phyloP scores from a whole-genome alignment of 2,329 filamentous ascomycete species.

The Alternaria sp. region DNA sequence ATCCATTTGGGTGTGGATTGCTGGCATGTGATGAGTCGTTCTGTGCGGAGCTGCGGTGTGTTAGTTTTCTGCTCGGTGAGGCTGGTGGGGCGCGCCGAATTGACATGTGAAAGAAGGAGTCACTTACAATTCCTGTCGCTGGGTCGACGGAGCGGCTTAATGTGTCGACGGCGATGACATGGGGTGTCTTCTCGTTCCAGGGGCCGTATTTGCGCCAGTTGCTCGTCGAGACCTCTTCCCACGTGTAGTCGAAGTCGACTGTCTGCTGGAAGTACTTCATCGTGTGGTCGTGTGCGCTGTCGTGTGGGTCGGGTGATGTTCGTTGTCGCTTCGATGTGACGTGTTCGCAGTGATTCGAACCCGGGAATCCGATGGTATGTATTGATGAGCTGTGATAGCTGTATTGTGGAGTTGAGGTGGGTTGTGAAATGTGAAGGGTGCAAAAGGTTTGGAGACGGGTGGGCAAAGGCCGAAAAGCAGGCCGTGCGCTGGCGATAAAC shows the following conservation, averaged over 20 bases:
- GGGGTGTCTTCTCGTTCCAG: slow-evolving; percentile 98
- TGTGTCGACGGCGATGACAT: slow-evolving; percentile 95
- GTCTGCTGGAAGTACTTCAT: slow-evolving; percentile 97
- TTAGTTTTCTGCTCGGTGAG: slow-evolving; percentile 15
- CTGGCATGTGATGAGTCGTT: slow-evolving; percentile 70
- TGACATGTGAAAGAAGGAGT: slow-evolving; percentile 20
- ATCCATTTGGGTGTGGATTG: slow-evolving; percentile 81
- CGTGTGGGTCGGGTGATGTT: background rate
- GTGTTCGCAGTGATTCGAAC: background rate
- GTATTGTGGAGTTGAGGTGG: slow-evolving; percentile 11
- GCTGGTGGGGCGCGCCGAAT: slow-evolving; percentile 2
- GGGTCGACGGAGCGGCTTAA: slow-evolving; percentile 73
- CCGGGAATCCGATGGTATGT: background rate
- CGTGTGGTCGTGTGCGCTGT: slow-evolving; percentile 24
- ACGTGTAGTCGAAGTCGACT: slow-evolving; percentile 95
- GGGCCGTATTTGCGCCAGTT: slow-evolving; percentile 99
- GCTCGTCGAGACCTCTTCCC: slow-evolving; percentile 95
- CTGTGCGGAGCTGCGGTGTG: slow-evolving; percentile 67
- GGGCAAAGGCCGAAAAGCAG: slow-evolving; percentile 25
- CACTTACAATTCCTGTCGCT: slow-evolving; percentile 69
- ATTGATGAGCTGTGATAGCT: slow-evolving; percentile 12
- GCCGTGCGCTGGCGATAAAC: slow-evolving; percentile 22
- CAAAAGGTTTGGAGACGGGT: slow-evolving; percentile 19
- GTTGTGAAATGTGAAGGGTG: slow-evolving; percentile 16
- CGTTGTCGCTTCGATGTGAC: slow-evolving; percentile 6